These are phyloP conservation scores for Erysimum cheiri DNA, from an alignment of 441 rosid species.

Conservation along the genomic window DNA sequence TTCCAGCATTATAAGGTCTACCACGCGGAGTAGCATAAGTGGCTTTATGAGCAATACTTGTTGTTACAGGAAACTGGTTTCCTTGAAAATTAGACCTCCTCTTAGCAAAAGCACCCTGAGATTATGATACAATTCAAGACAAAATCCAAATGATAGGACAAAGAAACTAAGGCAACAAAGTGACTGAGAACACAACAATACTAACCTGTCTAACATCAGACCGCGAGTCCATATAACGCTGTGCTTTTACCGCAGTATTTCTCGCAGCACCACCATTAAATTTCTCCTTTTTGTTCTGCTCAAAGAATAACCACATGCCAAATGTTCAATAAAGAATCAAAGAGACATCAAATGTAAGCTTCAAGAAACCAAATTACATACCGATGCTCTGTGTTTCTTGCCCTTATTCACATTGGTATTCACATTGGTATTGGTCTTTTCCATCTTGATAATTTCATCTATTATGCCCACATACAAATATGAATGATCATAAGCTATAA, in stretches of 20 bases:
- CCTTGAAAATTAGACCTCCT: slow-evolving; percentile 77
- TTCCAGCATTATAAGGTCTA: slow-evolving; percentile 59
- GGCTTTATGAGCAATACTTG: slow-evolving; percentile 66
- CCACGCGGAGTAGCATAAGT: slow-evolving; percentile 54
- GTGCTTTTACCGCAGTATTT: slow-evolving; percentile 57
- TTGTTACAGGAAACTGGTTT: slow-evolving; percentile 66
- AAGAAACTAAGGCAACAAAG: background rate
- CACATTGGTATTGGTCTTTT: slow-evolving; percentile 54
- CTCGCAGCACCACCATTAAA: slow-evolving; percentile 55
- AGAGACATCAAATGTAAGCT: slow-evolving; percentile 4
- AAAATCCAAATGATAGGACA: background rate
- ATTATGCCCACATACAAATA: slow-evolving; percentile 29
- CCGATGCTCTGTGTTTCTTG: slow-evolving; percentile 62
- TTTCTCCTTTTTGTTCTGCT: slow-evolving; percentile 71
- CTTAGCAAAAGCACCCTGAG: slow-evolving; percentile 78
- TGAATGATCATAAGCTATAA: slow-evolving; percentile 3
- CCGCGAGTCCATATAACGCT: slow-evolving; percentile 64
- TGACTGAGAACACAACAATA: background rate
- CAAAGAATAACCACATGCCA: background rate
- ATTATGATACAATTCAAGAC: slow-evolving; percentile 10
- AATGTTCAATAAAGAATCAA: slow-evolving; percentile 22
- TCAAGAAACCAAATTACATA: slow-evolving; percentile 29
- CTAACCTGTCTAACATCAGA: slow-evolving; percentile 84
- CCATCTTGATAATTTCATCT: slow-evolving; percentile 90
- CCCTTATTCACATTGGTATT: slow-evolving; percentile 47